Evolutionary conservation across 306 rosid species (phyloP).

Genomic region (Prosopis cineraria): DNA sequence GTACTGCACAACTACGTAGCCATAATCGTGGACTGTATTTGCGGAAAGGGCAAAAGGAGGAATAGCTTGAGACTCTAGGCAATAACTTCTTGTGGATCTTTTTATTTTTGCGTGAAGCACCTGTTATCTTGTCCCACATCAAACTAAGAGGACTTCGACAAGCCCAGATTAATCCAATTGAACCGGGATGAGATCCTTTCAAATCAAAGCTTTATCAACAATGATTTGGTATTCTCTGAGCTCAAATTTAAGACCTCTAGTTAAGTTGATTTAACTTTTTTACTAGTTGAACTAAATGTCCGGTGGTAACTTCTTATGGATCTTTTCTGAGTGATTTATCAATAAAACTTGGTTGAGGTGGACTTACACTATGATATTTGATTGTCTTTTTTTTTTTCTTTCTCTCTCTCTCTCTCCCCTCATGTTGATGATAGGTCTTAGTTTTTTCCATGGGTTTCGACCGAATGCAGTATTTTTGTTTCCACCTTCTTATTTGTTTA

Average conservation of each 20-base stretch:
- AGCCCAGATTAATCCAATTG: too few relatives aligned
- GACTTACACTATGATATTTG: conserved; percentile 5
- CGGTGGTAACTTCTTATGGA: too few relatives aligned
- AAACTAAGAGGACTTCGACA: too few relatives aligned
- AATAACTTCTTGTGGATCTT: not conserved
- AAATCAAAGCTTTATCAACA: too few relatives aligned
- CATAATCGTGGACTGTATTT: not conserved
- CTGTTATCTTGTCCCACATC: too few relatives aligned
- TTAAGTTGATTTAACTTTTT: too few relatives aligned
- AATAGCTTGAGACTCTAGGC: not conserved
- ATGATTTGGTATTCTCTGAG: too few relatives aligned
- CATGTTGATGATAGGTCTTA: not conserved
- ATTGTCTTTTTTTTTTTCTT: not conserved
- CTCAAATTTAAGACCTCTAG: too few relatives aligned
- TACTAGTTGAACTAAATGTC: too few relatives aligned
- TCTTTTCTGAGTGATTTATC: not conserved
- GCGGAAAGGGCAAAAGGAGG: not conserved
- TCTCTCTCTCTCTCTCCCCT: too few relatives aligned
- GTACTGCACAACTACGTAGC: not conserved
- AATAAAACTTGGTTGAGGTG: not conserved
- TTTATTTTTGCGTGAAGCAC: too few relatives aligned
- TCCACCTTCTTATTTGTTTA: not conserved
- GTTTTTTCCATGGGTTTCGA: conserved; percentile 3
- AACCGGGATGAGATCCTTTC: too few relatives aligned
- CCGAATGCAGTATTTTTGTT: not conserved